Percentiles rank a stretch among this genome's conserved stretches.
Conservation (phyloP, 2,329 filamentous ascomycete genomes). For the Fusarium setosum region DNA sequence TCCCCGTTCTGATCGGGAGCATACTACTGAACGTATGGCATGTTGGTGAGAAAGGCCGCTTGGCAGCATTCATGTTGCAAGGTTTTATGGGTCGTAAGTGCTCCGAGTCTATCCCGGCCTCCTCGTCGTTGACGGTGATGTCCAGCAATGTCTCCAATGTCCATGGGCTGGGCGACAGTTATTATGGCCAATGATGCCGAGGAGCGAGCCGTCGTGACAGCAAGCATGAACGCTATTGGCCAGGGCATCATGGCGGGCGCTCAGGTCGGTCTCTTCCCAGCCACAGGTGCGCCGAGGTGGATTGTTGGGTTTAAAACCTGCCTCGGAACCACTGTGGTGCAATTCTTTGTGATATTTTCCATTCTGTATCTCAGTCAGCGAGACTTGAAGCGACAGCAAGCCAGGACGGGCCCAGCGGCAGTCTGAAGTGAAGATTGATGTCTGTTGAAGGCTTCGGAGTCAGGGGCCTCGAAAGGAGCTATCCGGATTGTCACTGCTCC, state of each 20-base stretch:
- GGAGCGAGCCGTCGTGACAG: conserved; percentile 54
- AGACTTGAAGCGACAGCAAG: neutral
- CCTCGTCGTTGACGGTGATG: neutral
- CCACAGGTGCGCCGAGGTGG: conserved; percentile 50
- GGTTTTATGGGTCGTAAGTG: conserved; percentile 47
- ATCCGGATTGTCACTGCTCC: no score
- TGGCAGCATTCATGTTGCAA: conserved; percentile 51
- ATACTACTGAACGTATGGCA: conserved; percentile 50
- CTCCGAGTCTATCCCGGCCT: neutral
- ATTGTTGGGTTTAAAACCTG: conserved; percentile 43
- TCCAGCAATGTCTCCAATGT: conserved; percentile 46
- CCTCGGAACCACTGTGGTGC: conserved; percentile 47
- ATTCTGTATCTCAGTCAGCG: conserved; percentile 28
- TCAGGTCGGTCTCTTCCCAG: conserved; percentile 53
- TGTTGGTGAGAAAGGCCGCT: conserved; percentile 50
- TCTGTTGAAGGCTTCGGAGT: no score
- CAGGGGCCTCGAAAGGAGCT: no score
- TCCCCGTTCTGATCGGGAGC: conserved; percentile 49
- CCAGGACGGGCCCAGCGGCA: no score
- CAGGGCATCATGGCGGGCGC: conserved; percentile 54
- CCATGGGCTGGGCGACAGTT: conserved; percentile 54
- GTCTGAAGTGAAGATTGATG: no score
- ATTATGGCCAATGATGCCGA: conserved; percentile 53
- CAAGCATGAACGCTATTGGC: conserved; percentile 57
- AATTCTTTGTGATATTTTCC: conserved; percentile 43